These are phyloP conservation scores for Litsea cubeba DNA, from an alignment of 164 flowering plant genomes.

Conservation along the genomic window DNA sequence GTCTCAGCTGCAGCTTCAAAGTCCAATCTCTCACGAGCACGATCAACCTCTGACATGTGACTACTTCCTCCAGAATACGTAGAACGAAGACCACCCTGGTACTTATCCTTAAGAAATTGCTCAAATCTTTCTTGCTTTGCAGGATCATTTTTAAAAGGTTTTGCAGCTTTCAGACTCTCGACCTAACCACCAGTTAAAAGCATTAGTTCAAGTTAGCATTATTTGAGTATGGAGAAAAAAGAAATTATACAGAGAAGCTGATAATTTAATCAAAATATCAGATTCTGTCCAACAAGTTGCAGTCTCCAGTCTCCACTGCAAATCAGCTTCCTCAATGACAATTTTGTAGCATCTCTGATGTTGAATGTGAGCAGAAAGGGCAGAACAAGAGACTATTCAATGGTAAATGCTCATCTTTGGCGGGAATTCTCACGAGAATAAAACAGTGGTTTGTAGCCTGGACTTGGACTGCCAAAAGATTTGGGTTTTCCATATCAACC, in stretches of 20 bases:
- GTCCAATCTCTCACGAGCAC: conserved; percentile 93
- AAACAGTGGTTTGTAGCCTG: too few species aligned
- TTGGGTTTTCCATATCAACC: too few species aligned
- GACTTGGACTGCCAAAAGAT: too few species aligned
- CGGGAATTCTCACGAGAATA: too few species aligned
- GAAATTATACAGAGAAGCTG: background rate
- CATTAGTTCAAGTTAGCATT: background rate
- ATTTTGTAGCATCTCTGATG: background rate
- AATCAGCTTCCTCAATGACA: too few species aligned
- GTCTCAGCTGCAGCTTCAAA: conserved; percentile 96
- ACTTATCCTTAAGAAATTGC: conserved; percentile 83
- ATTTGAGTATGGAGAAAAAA: background rate
- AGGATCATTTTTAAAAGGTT: conserved; percentile 80
- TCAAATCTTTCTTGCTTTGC: conserved; percentile 91
- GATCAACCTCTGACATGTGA: conserved; percentile 77
- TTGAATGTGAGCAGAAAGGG: background rate
- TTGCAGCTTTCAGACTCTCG: conserved; percentile 41
- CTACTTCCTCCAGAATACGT: conserved; percentile 51
- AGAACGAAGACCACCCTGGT: conserved; percentile 84
- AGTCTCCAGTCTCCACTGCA: background rate
- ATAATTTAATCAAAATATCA: background rate
- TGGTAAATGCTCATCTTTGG: too few species aligned
- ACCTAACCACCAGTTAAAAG: background rate
- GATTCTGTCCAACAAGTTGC: background rate
- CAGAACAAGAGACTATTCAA: background rate